Base-by-base conservation (phyloP, 2,329 filamentous ascomycete genomes). In the Cephalotrichum gorgonifer region DNA sequence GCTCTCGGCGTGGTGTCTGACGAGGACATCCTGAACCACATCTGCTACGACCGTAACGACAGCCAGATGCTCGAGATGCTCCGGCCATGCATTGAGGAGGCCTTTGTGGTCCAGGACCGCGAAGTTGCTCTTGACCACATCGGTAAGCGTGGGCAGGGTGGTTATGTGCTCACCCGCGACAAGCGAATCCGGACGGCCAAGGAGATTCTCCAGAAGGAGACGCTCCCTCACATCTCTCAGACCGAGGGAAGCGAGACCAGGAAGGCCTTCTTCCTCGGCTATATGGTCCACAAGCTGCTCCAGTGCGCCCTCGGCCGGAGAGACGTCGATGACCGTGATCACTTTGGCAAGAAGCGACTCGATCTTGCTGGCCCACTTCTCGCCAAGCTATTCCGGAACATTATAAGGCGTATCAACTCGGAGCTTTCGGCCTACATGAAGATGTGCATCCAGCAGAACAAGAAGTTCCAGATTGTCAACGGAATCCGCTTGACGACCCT, bases 11-110 rank as follows among this genome's bases (percentile, higher is more conserved):
- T 98, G 30, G 91, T 98, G 5, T 96, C 91, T 8, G 93, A 98
- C 60, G 89, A 97, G 64, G 93, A 98, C 62, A 98, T 98, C 54
- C 75, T 98, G 43, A 96, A 96, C 63, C 90, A 96, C 63, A 95
- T 98, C 57, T 95, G 90, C 67, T 96, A 95, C 65, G 90, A 97
- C 62, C 83, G 88, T 54, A 93, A 85, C 58, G 94, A 98, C 64
- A 95, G 85, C 25, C 87, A 94, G 60, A 96, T 98, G 90, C 73
- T 98, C 51, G 93, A 98, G 72, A 93, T 96, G 81, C 71, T 98
- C 58, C 91, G 95, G 58, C 91, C 93, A 3, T 97, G 90, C 72
- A 90, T 98, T 51, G 93, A 97, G 64, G 93, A 98, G 66, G 88
- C 90, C 11, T 95, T 95, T 59, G 87, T 90, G 54, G 93, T 98